These are phyloP conservation scores for Backusella liffmaniae DNA, from an alignment of 192 early-diverging fungal species.

Conservation along the genomic window DNA sequence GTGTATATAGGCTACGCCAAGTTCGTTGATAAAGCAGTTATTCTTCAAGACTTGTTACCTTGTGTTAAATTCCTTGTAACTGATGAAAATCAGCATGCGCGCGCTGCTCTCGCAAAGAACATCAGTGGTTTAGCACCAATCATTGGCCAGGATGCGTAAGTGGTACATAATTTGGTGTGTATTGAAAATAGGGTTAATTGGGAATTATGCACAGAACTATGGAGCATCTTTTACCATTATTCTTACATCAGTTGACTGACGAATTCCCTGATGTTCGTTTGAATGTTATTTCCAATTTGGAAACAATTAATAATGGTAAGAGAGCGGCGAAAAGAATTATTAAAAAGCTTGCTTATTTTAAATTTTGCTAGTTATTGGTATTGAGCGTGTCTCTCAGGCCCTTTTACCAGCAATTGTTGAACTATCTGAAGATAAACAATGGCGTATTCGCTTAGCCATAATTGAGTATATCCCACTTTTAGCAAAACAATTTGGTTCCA, in stretches of 20 bases:
- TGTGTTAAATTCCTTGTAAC: slow-evolving; percentile 92
- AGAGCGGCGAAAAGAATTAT: not conserved
- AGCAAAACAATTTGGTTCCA: slow-evolving; percentile 91
- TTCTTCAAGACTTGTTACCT: slow-evolving; percentile 79
- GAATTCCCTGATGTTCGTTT: slow-evolving; percentile 97
- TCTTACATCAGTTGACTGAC: slow-evolving; percentile 96
- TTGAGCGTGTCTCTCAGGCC: slow-evolving; percentile 95
- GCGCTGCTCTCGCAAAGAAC: slow-evolving; percentile 92
- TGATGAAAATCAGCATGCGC: slow-evolving; percentile 95
- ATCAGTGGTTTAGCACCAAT: slow-evolving; percentile 95
- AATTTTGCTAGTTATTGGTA: slow-evolving; percentile 75
- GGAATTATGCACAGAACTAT: slow-evolving; percentile 65
- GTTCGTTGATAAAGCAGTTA: slow-evolving; percentile 77
- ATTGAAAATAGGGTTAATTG: not conserved
- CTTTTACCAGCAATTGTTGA: slow-evolving; percentile 98
- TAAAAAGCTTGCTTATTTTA: not conserved
- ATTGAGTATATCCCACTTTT: slow-evolving; percentile 99
- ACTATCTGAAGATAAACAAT: slow-evolving; percentile 99
- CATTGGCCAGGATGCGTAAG: slow-evolving; percentile 87
- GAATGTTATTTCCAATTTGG: slow-evolving; percentile 98
- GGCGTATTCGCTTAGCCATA: slow-evolving; percentile 98
- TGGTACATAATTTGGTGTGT: slow-evolving; percentile 7
- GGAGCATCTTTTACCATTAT: slow-evolving; percentile 92
- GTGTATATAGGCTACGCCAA: slow-evolving; percentile 45
- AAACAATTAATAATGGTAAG: slow-evolving; percentile 87